Percentiles rank a stretch among this genome's conserved stretches.
Evolutionary conservation across 2,329 filamentous ascomycete genomes (phyloP).

Genomic region (Colletotrichum filicis): DNA sequence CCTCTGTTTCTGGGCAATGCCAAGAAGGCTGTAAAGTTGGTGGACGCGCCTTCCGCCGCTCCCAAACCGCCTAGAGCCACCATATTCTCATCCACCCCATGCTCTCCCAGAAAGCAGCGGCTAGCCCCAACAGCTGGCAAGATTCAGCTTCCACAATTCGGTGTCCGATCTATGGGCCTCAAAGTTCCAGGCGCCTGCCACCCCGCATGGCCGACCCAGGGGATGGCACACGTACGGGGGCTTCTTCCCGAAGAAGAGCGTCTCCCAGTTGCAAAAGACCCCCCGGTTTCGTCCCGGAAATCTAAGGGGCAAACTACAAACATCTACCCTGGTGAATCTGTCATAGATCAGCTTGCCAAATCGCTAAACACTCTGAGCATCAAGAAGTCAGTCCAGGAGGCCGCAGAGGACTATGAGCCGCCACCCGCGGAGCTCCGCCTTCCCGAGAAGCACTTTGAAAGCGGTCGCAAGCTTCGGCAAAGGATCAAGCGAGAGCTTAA

Average conservation of each 20-base stretch:
- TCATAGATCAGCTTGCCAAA: constrained; percentile 48
- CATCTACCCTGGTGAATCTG: constrained; percentile 53
- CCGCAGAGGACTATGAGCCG: constrained; percentile 54
- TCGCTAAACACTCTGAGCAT: constrained; percentile 53
- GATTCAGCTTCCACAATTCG: constrained; percentile 54
- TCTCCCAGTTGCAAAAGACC: not conserved
- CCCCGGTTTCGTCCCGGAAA: constrained; percentile 50
- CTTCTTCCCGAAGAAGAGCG: constrained; percentile 8
- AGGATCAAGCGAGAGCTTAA: constrained; percentile 60
- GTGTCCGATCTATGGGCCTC: constrained; percentile 55
- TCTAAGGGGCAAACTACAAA: constrained; percentile 60
- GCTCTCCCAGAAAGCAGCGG: constrained; percentile 58
- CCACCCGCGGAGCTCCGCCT: constrained; percentile 62
- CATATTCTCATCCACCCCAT: constrained; percentile 64
- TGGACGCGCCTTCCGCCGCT: constrained; percentile 7
- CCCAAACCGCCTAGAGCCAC: constrained; percentile 46
- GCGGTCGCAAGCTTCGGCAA: constrained; percentile 63
- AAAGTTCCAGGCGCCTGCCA: constrained; percentile 75
- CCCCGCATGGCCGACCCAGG: constrained; percentile 78
- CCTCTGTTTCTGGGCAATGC: constrained; percentile 52
- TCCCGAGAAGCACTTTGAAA: constrained; percentile 67
- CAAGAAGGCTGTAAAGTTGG: constrained; percentile 37
- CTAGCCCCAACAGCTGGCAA: constrained; percentile 43
- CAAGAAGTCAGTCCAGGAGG: constrained; percentile 45
- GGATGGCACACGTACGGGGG: constrained; percentile 72